Conservation (phyloP, 306 rosid species). For the Sicyos edulis region DNA sequence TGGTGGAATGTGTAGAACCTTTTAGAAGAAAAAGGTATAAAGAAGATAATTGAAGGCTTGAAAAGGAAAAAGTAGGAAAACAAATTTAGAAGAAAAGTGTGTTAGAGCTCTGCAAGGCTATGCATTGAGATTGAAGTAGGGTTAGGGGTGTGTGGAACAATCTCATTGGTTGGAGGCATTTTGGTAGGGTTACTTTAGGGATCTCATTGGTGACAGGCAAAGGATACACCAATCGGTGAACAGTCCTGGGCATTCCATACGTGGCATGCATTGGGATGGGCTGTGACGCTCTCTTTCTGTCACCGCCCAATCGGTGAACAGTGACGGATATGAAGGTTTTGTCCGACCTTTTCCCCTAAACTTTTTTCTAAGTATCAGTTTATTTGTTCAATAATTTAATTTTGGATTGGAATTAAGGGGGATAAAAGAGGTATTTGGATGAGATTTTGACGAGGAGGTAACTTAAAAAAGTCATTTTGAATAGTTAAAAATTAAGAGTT, state of each 20-base stretch:
- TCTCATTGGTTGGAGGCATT: background rate
- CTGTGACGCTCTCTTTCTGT: background rate
- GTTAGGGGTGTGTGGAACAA: background rate
- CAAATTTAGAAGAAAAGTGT: background rate
- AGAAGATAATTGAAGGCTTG: background rate
- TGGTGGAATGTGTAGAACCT: background rate
- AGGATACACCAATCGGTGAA: no score
- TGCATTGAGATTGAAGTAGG: background rate
- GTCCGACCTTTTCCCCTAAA: background rate
- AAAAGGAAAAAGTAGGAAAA: background rate
- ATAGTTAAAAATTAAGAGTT: no score
- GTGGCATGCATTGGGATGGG: constrained; percentile 1
- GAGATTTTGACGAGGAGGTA: no score
- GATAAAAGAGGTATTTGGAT: no score
- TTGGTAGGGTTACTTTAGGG: constrained; percentile 7
- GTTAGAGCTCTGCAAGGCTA: background rate
- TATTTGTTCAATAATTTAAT: background rate
- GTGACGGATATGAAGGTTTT: background rate
- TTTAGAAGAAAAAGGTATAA: background rate
- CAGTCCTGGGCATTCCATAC: background rate
- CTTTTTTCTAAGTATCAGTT: background rate
- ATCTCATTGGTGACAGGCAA: constrained; percentile 12
- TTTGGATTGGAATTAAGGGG: no score
- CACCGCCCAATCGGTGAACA: constrained; percentile 12
- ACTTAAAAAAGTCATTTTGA: no score